Percentiles rank a stretch among this genome's conserved stretches.
phyloP scores from a whole-genome alignment of 2,329 filamentous ascomycete genomes.

The Blumeria graminis region DNA sequence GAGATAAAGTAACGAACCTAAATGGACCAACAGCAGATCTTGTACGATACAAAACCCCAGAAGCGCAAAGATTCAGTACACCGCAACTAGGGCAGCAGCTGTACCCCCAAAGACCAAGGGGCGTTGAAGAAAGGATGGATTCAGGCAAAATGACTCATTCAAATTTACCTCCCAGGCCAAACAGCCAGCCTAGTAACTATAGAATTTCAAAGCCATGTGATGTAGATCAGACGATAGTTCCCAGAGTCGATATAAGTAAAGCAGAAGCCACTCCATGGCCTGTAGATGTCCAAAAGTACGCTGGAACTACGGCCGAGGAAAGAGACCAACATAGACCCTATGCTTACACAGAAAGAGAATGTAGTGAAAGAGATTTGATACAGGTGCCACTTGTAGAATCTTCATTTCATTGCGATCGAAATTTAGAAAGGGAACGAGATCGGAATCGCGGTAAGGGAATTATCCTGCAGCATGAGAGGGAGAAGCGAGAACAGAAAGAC shows the following conservation, averaged over 20 bases:
- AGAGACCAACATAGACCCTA: slow-evolving; percentile 15
- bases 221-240: slow-evolving; percentile 17
- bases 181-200: slow-evolving; percentile 13
- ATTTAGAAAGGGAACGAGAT: slow-evolving; percentile 6
- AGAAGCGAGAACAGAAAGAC: slow-evolving; percentile 13
- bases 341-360: slow-evolving; percentile 30
- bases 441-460: slow-evolving; percentile 15
- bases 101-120: slow-evolving; percentile 25
- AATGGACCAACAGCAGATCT: slow-evolving; percentile 17
- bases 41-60: slow-evolving; percentile 26
- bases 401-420: slow-evolving; percentile 1
- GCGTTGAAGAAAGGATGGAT: slow-evolving; percentile 23
- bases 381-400: slow-evolving; percentile 2
- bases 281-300: slow-evolving; percentile 11
- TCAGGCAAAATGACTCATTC: slow-evolving; percentile 11
- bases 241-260: slow-evolving; percentile 6
- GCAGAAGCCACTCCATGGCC: slow-evolving; percentile 5
- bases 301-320: slow-evolving; percentile 11
- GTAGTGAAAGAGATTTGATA: slow-evolving; percentile 13
- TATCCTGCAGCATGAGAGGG: slow-evolving; percentile 15
- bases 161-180: slow-evolving; percentile 12
- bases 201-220: slow-evolving; percentile 20
- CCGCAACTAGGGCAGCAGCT: slow-evolving; percentile 24
- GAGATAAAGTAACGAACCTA: slow-evolving; percentile 17
- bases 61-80: slow-evolving; percentile 32